Evolutionary conservation across 345 rosid species (phyloP).

Genomic region (Brassica incana): DNA sequence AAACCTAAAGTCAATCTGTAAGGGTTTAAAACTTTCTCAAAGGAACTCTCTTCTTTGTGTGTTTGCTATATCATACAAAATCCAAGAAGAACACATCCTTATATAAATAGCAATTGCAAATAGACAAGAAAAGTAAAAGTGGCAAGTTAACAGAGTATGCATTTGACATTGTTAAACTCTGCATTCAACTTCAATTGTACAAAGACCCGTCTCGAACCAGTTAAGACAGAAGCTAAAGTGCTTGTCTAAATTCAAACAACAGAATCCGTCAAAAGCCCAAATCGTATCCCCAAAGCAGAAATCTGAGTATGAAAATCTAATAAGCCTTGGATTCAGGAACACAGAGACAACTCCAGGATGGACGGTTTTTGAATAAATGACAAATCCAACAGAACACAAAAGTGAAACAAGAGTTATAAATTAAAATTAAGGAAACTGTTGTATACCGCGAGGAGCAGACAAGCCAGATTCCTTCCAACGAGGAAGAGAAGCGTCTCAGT

Average conservation of each 20-base stretch:
- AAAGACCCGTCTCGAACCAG: conserved; percentile 3
- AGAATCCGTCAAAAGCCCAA: not conserved
- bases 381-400: not conserved
- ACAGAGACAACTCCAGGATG: not conserved
- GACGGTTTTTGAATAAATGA: not conserved
- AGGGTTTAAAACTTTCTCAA: not conserved
- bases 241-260: not conserved
- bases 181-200: not conserved
- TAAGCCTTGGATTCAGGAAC: not conserved
- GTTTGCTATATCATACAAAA: not conserved
- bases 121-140: not conserved
- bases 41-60: not conserved
- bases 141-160: not conserved
- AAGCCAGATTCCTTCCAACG: conserved; percentile 47
- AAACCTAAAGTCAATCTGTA: not conserved
- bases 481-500: conserved; percentile 42
- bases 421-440: not conserved
- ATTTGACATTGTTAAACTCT: not conserved
- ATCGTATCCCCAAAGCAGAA: not conserved
- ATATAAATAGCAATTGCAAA: conserved; percentile 9
- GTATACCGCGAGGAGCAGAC: conserved; percentile 49
- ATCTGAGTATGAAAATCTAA: not conserved
- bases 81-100: conserved; percentile 9
- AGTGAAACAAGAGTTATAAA: not conserved
- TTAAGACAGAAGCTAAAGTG: not conserved